Conservation (phyloP, 805 yeast genomes). For the Wickerhamomyces sydowiorum region DNA sequence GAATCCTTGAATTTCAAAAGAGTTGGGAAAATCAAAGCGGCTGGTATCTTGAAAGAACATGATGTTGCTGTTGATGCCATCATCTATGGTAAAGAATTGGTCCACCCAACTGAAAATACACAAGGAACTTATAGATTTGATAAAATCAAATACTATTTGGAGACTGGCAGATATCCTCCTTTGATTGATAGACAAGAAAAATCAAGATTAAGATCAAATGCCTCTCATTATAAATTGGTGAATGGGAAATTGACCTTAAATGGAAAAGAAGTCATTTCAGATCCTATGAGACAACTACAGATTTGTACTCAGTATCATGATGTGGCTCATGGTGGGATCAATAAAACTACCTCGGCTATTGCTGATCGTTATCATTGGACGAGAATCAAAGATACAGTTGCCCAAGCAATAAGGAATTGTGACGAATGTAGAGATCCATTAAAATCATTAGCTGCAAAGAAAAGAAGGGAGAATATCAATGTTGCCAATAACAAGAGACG, state of each 20-base stretch:
- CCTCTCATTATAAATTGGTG: slow-evolving; percentile 67
- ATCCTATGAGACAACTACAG: slow-evolving; percentile 65
- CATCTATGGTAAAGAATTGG: slow-evolving; percentile 77
- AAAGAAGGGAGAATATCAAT: slow-evolving; percentile 6
- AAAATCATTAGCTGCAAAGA: slow-evolving; percentile 10
- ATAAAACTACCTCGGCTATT: slow-evolving; percentile 73
- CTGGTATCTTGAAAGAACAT: slow-evolving; percentile 81
- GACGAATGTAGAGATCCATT: slow-evolving; percentile 45
- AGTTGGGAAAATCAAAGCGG: slow-evolving; percentile 77
- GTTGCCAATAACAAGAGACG: neutral
- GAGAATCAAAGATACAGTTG: slow-evolving; percentile 82
- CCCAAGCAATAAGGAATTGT: slow-evolving; percentile 72
- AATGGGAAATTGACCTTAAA: slow-evolving; percentile 72
- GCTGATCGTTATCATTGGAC: slow-evolving; percentile 88
- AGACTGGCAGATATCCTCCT: slow-evolving; percentile 83
- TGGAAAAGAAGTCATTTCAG: slow-evolving; percentile 79
- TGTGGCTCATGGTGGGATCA: slow-evolving; percentile 78
- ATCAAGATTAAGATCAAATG: slow-evolving; percentile 75
- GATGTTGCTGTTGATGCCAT: slow-evolving; percentile 83
- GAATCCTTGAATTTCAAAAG: slow-evolving; percentile 72
- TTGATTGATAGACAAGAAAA: slow-evolving; percentile 78
- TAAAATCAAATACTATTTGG: slow-evolving; percentile 68
- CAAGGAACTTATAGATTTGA: slow-evolving; percentile 59
- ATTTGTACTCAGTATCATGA: slow-evolving; percentile 69
- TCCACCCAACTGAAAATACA: slow-evolving; percentile 49